Evolutionary conservation across 768 basidiomycete species (phyloP).

Genomic region (Strobilomyces dryophilus): DNA sequence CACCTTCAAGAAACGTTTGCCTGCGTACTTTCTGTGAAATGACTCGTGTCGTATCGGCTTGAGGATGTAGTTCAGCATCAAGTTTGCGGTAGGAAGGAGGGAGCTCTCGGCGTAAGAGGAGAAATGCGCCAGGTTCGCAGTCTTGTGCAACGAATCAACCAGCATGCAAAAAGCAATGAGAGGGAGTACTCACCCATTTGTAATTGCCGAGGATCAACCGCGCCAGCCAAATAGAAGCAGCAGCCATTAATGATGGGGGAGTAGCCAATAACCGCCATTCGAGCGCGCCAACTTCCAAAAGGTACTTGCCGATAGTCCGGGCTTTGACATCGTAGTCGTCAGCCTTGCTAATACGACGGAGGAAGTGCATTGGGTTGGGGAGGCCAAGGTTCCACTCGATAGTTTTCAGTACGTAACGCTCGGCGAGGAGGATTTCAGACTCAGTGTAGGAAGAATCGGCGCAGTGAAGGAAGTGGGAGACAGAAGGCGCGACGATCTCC

Average conservation of each 20-base stretch:
- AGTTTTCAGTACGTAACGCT: conserved; percentile 82
- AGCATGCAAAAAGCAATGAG: not conserved
- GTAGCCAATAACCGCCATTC: conserved; percentile 75
- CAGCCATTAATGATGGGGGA: conserved; percentile 76
- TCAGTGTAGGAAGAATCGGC: conserved; percentile 74
- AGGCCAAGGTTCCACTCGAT: conserved; percentile 83
- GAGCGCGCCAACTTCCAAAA: conserved; percentile 80
- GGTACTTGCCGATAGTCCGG: conserved; percentile 85
- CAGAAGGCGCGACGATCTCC: conserved; percentile 85
- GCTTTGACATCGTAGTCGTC: conserved; percentile 86
- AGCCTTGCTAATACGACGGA: conserved; percentile 88
- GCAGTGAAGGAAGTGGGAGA: conserved; percentile 73
- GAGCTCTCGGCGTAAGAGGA: conserved; percentile 79
- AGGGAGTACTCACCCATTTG: conserved; percentile 68
- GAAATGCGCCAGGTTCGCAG: conserved; percentile 82
- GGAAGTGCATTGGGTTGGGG: conserved; percentile 86
- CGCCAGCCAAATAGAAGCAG: conserved; percentile 84
- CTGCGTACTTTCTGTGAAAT: conserved; percentile 86
- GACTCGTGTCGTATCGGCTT: conserved; percentile 68
- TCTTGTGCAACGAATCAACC: conserved; percentile 41
- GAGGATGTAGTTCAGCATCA: conserved; percentile 86
- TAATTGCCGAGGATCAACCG: conserved; percentile 72
- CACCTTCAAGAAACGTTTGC: conserved; percentile 82
- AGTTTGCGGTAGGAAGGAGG: conserved; percentile 73
- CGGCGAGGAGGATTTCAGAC: conserved; percentile 83